Base-by-base conservation (phyloP, 129 eudicot genomes). In the Flaveria sonorensis region DNA sequence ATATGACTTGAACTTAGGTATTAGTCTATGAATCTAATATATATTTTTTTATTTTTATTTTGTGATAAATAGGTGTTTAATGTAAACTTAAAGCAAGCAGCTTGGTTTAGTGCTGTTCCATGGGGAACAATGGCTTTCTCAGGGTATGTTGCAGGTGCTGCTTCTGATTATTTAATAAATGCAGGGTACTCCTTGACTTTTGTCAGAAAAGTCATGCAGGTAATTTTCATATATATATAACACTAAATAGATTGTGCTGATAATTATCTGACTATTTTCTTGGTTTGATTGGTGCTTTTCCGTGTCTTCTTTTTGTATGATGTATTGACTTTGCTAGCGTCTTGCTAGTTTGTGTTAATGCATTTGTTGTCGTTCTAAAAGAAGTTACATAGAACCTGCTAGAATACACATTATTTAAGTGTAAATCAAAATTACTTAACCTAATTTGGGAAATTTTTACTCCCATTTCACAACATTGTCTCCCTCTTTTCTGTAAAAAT, bases 121-220 rank as follows among this genome's bases (percentile, higher is more conserved):
- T 94, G 99, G 99, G 99, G 99, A 72, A 87, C 96, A 75, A 94
- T 94, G 99, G 99, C 99, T 9, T 71, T 94, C 62, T 89, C 99
- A 60, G 96, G 99, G 83, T 94, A 86, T 77, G 72, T 89, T 51
- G 99, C 97, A 9, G 99, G 99, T 56, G 89, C 92, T n/a, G 70
- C 88, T 55, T 94, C 99, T 23, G 99, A 94, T 89, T 81, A 76
- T 79, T 81, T 91, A 73, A 86, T 91, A 85, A 87, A 85, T 83
- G 76, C 83, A 8, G 99, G 96, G 5, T 77, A 88, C 68, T 84
- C 99, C 0, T 66, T 87, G 75, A 94, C 97, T 40, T 84, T 86
- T 26, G 92, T 88, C 46, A 69, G 99, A 57, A 94, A 94, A 86
- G 71, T 87, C 40, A 94, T 94, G 99, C 99, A 93, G 97, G 98